Percentiles rank a stretch among this genome's conserved stretches.
phyloP scores from a whole-genome alignment of 2,329 filamentous ascomycete species.

The Helminthosporium solani region DNA sequence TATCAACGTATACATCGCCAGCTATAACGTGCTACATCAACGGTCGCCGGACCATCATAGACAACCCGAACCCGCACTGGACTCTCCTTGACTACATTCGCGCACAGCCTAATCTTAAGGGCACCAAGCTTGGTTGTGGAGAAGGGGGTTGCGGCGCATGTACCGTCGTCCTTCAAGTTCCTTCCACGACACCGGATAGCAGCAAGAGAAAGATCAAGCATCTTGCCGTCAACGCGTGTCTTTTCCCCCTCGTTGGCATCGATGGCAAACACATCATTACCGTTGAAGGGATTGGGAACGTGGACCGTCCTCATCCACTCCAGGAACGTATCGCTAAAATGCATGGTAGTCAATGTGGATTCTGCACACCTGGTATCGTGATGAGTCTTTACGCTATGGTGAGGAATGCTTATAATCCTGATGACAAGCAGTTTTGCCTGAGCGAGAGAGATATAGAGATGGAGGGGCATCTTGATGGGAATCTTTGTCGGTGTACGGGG shows the following conservation, averaged over 20 bases:
- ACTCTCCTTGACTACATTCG: conserved; percentile 90
- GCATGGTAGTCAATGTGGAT: conserved; percentile 90
- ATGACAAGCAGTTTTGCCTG: conserved; percentile 36
- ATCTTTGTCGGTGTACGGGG: conserved; percentile 89
- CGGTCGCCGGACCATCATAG: conserved; percentile 78
- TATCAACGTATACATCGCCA: conserved; percentile 74
- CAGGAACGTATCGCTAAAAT: conserved; percentile 88
- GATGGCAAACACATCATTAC: conserved; percentile 98
- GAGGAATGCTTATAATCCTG: conserved; percentile 59
- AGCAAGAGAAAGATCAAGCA: conserved; percentile 89
- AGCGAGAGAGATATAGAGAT: conserved; percentile 40
- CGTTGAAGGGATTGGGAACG: conserved; percentile 87
- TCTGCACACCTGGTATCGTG: conserved; percentile 95
- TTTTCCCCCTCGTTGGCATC: conserved; percentile 85
- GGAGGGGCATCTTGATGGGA: conserved; percentile 73
- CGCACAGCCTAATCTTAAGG: conserved; percentile 78
- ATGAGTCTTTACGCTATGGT: conserved; percentile 89
- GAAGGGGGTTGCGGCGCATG: conserved; percentile 95
- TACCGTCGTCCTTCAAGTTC: conserved; percentile 64
- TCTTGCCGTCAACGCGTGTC: conserved; percentile 89
- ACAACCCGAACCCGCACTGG: conserved; percentile 83
- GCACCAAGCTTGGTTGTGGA: conserved; percentile 92
- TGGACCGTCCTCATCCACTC: conserved; percentile 78
- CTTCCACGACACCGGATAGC: conserved; percentile 56
- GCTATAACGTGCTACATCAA: conserved; percentile 83